Evolutionary conservation across 1,139 yeast genomes (phyloP), one percentile per base, ranked within the genome.

Genomic region (Blastobotrys aristatus): DNA sequence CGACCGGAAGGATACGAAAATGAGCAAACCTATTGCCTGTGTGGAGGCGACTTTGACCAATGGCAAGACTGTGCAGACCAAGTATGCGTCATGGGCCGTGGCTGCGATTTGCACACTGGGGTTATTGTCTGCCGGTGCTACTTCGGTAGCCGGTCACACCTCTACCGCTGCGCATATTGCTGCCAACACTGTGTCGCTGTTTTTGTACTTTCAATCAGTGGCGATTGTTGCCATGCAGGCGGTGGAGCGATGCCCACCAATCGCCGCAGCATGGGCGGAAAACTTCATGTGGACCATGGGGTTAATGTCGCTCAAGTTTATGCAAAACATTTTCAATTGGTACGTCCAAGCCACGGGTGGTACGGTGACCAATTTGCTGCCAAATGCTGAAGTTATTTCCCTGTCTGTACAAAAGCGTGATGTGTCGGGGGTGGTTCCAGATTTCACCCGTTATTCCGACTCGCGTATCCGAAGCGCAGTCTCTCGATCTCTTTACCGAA

Each of bases 191-290:
- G 85, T 92, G 69, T 87, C 97, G 1, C 74, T 92, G 54, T 92
- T 92, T 69, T 79, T 89, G 50, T 94, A 92, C 69, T 92, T 92
- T 77, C 99, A 92, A 71, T 80, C 88, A 49, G 76, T 92, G 58
- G 97, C 97, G 27, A 84, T 92, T 55, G 84, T 94, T 21, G 79
- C 96, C 24, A 89, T 92, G 96, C 84, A 90, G 92, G 97, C 95
- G 43, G 97, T 92, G 34, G 79, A 89, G 18, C 75, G 81, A 53
- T 86, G 88, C 22, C 98, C 98, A 7, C 98, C 98, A 4, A 88
- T 92, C 55, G 97, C 97, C 8, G 92, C 96, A 1, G 94, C 97
- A 3, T 92, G 99, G 99, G 83, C 95, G 32, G 96, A 92, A 66
- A 92, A 92, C 70, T 92, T 92, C 72, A 82, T 82, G 70, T 92